A percentile compares a stretch with the other conserved stretches of the same genome.
These are phyloP conservation scores for Backusella australiensis DNA, from an alignment of 192 early-diverging fungal species.

Conservation along the genomic window DNA sequence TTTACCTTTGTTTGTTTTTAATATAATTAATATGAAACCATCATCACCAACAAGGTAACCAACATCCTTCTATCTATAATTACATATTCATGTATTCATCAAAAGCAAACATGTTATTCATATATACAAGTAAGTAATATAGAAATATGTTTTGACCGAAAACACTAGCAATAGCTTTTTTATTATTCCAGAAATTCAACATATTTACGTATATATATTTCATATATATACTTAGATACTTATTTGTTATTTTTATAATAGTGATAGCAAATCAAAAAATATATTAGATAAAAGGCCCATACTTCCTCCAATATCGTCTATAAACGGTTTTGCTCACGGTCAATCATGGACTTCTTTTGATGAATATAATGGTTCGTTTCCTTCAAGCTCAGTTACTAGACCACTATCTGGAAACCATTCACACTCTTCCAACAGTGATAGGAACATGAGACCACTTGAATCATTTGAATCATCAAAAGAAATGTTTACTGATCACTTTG, in stretches of 20 bases:
- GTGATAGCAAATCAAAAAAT: background rate
- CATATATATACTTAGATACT: background rate
- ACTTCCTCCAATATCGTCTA: slow-evolving; percentile 13
- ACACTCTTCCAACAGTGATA: background rate
- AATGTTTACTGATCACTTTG: background rate
- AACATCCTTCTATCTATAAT: background rate
- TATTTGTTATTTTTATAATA: background rate
- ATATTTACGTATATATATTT: background rate
- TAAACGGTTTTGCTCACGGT: background rate
- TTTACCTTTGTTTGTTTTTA: background rate
- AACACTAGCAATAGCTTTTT: background rate
- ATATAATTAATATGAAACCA: slow-evolving; percentile 5
- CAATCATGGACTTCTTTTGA: background rate
- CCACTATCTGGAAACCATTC: background rate
- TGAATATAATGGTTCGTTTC: background rate
- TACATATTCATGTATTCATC: slow-evolving; percentile 5
- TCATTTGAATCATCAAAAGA: background rate
- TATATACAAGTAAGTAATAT: background rate
- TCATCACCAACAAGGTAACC: background rate
- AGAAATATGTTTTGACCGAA: background rate
- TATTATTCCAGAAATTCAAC: background rate
- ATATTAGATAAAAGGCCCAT: background rate
- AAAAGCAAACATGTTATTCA: background rate
- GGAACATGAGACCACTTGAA: background rate
- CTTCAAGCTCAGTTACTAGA: background rate